Base-by-base conservation (phyloP, 371 early-diverging fungal species). In the Apophysomyces elegans region DNA sequence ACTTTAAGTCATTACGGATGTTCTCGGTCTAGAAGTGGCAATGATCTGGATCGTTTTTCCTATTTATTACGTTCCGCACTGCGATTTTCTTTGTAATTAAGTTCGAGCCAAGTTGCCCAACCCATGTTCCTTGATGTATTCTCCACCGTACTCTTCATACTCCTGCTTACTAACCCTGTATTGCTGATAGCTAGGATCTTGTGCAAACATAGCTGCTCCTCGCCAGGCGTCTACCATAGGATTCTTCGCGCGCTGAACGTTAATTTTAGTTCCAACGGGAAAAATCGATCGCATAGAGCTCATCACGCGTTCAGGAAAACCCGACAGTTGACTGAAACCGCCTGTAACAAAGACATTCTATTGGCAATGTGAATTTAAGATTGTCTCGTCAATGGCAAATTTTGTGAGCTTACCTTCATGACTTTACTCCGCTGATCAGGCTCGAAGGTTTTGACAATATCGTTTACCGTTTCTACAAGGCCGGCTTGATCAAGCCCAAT, bases 401-500 rank as follows among this genome's bases (percentile, higher is more conserved):
- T 12, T 32, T 56, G 21, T 13, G 5, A 14, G 1, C 35, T 62
- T 75, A 85, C 85, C 77, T 85, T 73, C 58, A 79, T 77, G 37
- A 85, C 71, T 3, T 79, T 75, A 14, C 76, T 69, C 59, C 80
- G 78, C 56, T 78, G 76, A 59, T 65, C 72, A 8, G 69, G 60
- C 62, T 84, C 82, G 69, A 92, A 84, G 0, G 87, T 83, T 41
- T 78, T 84, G 7, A 94, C 72, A 5, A 94, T 78, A 64, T 90
- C 88, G 21, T 86, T 79, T 37, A 94, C 65, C 2, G 87, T 88
- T 72, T 96, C 95, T 0, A 90, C 74, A 16, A 96, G 67, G 2
- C 96, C 96, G 0, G 95, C 91, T 72, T 95, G 94, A 70, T 96
- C 96, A 9, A 95, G 74, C 7, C 96, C 96, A 56, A 91, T 77